Conservation (phyloP, 2,329 filamentous ascomycete genomes). For the Colletotrichum caudatum region DNA sequence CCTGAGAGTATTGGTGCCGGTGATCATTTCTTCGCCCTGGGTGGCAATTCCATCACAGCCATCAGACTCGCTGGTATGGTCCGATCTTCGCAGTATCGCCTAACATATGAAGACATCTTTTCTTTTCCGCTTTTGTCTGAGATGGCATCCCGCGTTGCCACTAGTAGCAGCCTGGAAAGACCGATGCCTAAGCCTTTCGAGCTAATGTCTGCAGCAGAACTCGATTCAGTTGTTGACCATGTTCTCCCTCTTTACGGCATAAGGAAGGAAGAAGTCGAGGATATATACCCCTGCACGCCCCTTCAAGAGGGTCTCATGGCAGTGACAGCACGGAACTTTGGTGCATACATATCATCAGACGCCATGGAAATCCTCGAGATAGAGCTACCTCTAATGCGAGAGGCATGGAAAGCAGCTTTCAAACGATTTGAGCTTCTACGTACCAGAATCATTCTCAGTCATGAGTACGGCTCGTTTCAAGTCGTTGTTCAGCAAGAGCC, state of each 20-base stretch:
- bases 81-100: background rate
- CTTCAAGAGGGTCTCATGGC: constrained; percentile 44
- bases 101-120: constrained; percentile 24
- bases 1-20: background rate
- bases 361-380: constrained; percentile 45
- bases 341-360: constrained; percentile 48
- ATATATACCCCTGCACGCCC: constrained; percentile 43
- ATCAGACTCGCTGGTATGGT: background rate
- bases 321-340: constrained; percentile 41
- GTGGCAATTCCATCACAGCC: background rate
- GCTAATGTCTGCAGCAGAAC: background rate
- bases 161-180: background rate
- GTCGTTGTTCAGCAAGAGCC: constrained; percentile 38
- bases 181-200: constrained; percentile 9
- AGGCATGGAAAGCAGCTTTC: constrained; percentile 45
- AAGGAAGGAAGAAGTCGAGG: constrained; percentile 33
- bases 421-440: constrained; percentile 24
- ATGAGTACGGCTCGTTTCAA: constrained; percentile 38
- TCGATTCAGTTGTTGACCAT: background rate
- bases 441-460: constrained; percentile 31
- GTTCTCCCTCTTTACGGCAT: constrained; percentile 26
- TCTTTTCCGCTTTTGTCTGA: constrained; percentile 8
- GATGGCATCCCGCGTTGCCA: constrained; percentile 9
- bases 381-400: constrained; percentile 45
- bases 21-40: background rate